Conservation (phyloP, 345 rosid genomes). For the Schrenkiella parvula region DNA sequence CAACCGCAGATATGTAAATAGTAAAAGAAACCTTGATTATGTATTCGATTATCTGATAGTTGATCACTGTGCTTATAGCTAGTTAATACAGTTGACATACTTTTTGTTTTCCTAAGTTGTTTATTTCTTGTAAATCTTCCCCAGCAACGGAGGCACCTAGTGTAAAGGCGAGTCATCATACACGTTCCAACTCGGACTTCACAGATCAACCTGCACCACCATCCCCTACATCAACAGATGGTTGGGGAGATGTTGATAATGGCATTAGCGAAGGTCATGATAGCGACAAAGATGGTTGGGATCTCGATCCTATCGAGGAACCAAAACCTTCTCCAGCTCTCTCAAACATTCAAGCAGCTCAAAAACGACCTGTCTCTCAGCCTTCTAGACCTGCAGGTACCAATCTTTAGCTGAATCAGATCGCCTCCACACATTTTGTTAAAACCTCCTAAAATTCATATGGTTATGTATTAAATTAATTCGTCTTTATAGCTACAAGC, state of each 20-base stretch:
- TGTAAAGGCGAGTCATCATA: conserved; percentile 44
- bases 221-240: conserved; percentile 95
- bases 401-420: neutral
- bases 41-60: neutral
- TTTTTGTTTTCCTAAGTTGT: neutral
- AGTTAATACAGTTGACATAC: neutral
- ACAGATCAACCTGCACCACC: conserved; percentile 66
- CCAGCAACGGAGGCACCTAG: conserved; percentile 54
- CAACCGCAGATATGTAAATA: neutral
- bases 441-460: neutral
- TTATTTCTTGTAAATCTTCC: neutral
- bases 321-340: conserved; percentile 77
- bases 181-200: conserved; percentile 64
- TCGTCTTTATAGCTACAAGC: conserved; percentile 44
- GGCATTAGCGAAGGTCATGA: conserved; percentile 72
- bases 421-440: neutral
- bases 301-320: conserved; percentile 87
- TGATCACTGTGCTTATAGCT: neutral
- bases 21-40: neutral
- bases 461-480: neutral
- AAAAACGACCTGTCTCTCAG: conserved; percentile 73
- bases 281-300: conserved; percentile 96
- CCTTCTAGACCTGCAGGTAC: conserved; percentile 71
- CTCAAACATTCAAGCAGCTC: conserved; percentile 89
- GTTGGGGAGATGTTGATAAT: conserved; percentile 95